Evolutionary conservation across 2,329 filamentous ascomycete genomes (phyloP), one percentile per base, ranked within the genome.

Genomic region (Claviceps citrina): DNA sequence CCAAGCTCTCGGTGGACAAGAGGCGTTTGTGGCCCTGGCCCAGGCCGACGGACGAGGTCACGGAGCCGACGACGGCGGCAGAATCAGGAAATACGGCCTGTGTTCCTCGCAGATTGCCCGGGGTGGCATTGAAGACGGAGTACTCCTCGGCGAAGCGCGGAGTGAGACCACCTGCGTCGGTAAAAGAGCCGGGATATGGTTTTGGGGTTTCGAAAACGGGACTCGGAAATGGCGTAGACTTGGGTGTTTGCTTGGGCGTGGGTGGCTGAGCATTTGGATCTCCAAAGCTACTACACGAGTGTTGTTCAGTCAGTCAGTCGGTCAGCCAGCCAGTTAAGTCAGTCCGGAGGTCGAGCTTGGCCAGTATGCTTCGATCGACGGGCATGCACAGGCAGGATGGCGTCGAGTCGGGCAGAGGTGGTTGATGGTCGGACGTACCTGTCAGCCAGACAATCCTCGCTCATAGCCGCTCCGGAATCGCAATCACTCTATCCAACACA

Each of bases 141-240:
- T 75, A 78, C 47, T 78, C 73, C 53, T 78, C 72, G 47, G 73
- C 72, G 60, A 76, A 78, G 43, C 66, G 67, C 54, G 74, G 73
- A 33, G 73, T 78, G 67, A 70, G 73, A 48, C 66, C 65, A 47
- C 63, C 61, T 39, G 66, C 55, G 45, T 71, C 65, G 56, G 69
- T 59, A 47, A 68, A 65, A 42, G 59, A 63, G 44, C 60, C 60
- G 46, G 63, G 63, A 48, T 57, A 63, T 41, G 60, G 58, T 54
- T 65, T 70, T 33, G 72, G 73, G 9, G 73, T 78, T 49, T 74
- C 65, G 56, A 76, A 72, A 44, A 68, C 56, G 39, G 71, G 65
- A 52, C 65, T 76, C 44, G 70, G 64, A 46, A 73, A 71, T 41
- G 62, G 54, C 49, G 65, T 56, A 40, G 70, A 68, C 26, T 63